Base-by-base conservation (phyloP, 1,284 basidiomycete species). In the Rhodotorula sp. region DNA sequence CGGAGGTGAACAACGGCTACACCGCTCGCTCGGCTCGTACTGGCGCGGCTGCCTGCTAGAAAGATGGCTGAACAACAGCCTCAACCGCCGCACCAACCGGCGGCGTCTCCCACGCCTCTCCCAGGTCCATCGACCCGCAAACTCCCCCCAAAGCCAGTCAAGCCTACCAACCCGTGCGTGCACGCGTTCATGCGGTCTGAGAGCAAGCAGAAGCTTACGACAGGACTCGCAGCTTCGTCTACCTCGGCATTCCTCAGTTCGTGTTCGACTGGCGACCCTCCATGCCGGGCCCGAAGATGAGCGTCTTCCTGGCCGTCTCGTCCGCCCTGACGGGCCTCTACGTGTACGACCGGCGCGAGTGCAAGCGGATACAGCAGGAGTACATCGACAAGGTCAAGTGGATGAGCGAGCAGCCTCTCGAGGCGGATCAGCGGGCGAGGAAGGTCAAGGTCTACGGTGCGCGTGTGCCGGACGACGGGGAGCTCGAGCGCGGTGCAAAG, bases 401-500 rank as follows among this genome's bases (percentile, higher is more conserved):
- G 73, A 82, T 93, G 28, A 85, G 89, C 4, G 86, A 91, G 69
- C 85, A 88, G 72, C 85, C 87, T 1, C 81, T 91, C 15, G 83
- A 84, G 64, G 86, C 87, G 37, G 80, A 88, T 75, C 92, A 88
- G 37, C 83, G 85, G 68, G 87, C 91, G 9, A 86, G 94, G 55
- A 92, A 89, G 79, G 88, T 97, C 67, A 88, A 85, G 3, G 92
- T 98, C 28, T 93, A 92, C 77, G 91, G 89, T 40, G 87, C 87
- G 50, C 91, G 90, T 79, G 95, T 93, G 87, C 93, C 94, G 1
- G 94, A 91, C 58, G 96, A 99, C 80, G 92, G 95, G 77, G 94
- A 98, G 78, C 87, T 88, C 75, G 88, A 94, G 79, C 87, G 91
- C 71, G 86, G 88, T 64, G 82, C 91, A 77, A 87, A 84, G 79